Percentiles rank a stretch among this genome's conserved stretches.
phyloP scores from a whole-genome alignment of 1,139 yeast species.

The Scheffersomyces lignicola region DNA sequence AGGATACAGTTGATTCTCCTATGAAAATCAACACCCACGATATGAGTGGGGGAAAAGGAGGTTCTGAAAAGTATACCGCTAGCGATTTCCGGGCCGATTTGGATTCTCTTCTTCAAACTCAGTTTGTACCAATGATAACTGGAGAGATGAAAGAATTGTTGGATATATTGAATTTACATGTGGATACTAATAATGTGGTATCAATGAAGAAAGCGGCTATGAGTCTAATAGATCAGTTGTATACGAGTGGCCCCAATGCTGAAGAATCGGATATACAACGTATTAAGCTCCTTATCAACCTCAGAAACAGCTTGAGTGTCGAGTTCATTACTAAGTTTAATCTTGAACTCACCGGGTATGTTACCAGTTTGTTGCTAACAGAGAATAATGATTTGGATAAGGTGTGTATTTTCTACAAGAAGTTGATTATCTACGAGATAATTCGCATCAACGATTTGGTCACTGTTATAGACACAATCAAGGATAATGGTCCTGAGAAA shows the following conservation, averaged over 20 bases:
- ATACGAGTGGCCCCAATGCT: neutral
- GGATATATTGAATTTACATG: slow-evolving; percentile 8
- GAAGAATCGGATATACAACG: slow-evolving; percentile 12
- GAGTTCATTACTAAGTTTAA: slow-evolving; percentile 8
- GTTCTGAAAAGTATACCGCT: slow-evolving; percentile 22
- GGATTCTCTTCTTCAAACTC: slow-evolving; percentile 17
- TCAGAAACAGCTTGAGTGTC: slow-evolving; percentile 13
- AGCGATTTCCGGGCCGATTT: slow-evolving; percentile 31
- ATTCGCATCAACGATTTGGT: slow-evolving; percentile 17
- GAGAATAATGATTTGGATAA: slow-evolving; percentile 5
- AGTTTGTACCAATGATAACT: slow-evolving; percentile 12
- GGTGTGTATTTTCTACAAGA: slow-evolving; percentile 15
- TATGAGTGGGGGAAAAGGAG: slow-evolving; percentile 13
- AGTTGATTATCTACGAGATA: slow-evolving; percentile 20
- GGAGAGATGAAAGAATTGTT: slow-evolving; percentile 22
- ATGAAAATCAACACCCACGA: slow-evolving; percentile 29
- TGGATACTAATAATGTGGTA: neutral
- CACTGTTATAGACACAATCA: neutral
- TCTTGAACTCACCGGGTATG: neutral
- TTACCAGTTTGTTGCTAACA: neutral
- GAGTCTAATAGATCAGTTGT: neutral
- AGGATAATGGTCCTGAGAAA: slow-evolving; percentile 2
- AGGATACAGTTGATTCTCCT: slow-evolving; percentile 37
- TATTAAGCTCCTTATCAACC: slow-evolving; percentile 20
- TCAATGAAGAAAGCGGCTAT: slow-evolving; percentile 1